These are phyloP conservation scores for Sporobolus alterniflorus DNA, from an alignment of 202 grass and related monocot genomes.

Conservation along the genomic window DNA sequence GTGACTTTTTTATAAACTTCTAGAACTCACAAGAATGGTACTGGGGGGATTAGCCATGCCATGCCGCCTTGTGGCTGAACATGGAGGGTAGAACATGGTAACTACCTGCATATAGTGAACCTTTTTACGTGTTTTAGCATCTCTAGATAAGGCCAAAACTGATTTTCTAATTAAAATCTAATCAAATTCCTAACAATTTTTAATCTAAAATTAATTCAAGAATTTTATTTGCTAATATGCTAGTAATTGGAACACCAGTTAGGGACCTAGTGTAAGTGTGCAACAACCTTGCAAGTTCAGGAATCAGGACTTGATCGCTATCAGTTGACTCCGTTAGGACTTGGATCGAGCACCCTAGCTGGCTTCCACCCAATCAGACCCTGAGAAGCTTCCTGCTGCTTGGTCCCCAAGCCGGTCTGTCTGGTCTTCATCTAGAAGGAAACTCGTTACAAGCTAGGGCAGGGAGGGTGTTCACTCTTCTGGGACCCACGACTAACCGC, in stretches of 20 bases:
- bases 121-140: background rate
- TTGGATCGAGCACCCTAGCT: background rate
- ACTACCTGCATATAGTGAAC: background rate
- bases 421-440: conserved; percentile 44
- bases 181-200: background rate
- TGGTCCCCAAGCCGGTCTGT: conserved; percentile 22
- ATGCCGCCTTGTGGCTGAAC: background rate
- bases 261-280: background rate
- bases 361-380: background rate
- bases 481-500: background rate
- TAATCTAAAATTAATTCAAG: background rate
- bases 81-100: background rate
- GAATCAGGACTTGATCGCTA: background rate
- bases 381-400: conserved; percentile 21
- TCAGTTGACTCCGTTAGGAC: background rate
- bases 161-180: background rate
- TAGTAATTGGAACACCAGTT: background rate
- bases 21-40: too few relatives aligned
- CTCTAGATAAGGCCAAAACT: background rate
- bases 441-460: background rate
- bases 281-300: background rate
- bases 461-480: background rate
- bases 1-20: too few relatives aligned
- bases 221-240: background rate
- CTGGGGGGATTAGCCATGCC: too few relatives aligned